A percentile compares a stretch with the other conserved stretches of the same genome.
These are phyloP conservation scores for Fusarium liriodendri DNA, from an alignment of 2,329 filamentous ascomycete genomes.

Conservation along the genomic window DNA sequence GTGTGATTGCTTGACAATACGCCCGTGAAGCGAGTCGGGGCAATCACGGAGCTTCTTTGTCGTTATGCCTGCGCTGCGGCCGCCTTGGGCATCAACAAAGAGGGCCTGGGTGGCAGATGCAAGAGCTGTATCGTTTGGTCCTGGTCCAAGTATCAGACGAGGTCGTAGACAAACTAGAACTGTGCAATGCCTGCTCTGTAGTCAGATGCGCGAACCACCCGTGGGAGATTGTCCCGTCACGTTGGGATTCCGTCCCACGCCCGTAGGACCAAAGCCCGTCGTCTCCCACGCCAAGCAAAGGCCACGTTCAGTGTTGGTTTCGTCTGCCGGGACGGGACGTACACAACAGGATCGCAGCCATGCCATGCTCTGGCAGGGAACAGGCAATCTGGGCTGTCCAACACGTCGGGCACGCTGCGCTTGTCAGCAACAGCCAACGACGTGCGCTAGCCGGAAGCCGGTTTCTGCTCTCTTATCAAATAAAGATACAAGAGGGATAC, in stretches of 20 bases:
- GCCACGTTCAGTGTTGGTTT: conserved; percentile 7
- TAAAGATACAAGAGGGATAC: background rate
- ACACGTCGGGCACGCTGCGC: background rate
- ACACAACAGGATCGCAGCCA: conserved; percentile 1
- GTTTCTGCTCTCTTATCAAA: background rate
- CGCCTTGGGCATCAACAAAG: conserved; percentile 2
- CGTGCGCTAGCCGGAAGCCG: background rate
- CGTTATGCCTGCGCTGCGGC: conserved; percentile 3
- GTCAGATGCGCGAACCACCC: background rate
- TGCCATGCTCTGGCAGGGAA: conserved; percentile 4
- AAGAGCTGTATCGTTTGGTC: background rate
- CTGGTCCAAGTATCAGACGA: background rate
- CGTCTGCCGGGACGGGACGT: conserved; percentile 14
- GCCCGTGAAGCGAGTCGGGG: background rate
- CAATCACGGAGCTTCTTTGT: background rate
- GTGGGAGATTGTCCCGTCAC: background rate
- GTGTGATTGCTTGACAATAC: background rate
- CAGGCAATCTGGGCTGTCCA: background rate
- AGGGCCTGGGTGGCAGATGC: background rate
- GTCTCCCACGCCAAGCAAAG: conserved; percentile 7
- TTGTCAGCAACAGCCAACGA: background rate
- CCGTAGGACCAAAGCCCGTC: background rate
- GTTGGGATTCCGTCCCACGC: conserved; percentile 8
- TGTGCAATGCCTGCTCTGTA: background rate
- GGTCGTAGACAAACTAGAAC: background rate